Evolutionary conservation across 805 yeast species (phyloP).

Genomic region (Maudiozyma barnettii): DNA sequence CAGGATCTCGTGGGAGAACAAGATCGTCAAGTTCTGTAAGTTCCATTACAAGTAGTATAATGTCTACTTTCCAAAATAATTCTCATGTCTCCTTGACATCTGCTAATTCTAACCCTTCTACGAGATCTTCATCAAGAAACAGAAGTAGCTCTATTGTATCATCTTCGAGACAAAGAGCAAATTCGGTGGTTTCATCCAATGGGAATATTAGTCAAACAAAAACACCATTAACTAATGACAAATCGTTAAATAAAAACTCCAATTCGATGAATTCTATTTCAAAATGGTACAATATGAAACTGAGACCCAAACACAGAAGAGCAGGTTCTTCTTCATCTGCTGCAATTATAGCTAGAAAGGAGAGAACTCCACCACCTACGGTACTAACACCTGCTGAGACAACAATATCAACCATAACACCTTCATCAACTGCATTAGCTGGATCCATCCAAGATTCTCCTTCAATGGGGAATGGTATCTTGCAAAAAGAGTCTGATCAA

Average conservation of each 20-base stretch:
- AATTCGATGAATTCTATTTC: neutral
- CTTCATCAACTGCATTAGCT: too few relatives aligned
- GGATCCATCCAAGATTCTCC: too few relatives aligned
- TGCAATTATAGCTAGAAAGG: neutral
- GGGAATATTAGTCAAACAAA: neutral
- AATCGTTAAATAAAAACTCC: neutral
- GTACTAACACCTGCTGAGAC: neutral
- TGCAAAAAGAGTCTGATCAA: neutral
- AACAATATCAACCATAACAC: neutral
- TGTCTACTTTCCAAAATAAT: constrained; percentile 22
- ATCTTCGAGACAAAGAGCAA: neutral
- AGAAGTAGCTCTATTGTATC: neutral
- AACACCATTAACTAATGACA: neutral
- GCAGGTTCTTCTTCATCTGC: neutral
- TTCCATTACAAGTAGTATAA: constrained; percentile 24
- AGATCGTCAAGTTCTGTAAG: constrained; percentile 24
- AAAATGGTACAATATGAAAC: constrained; percentile 15
- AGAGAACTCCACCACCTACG: neutral
- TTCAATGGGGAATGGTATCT: too few relatives aligned
- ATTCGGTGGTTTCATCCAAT: neutral
- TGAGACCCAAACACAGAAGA: constrained; percentile 10
- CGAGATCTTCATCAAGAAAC: neutral
- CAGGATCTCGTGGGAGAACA: constrained; percentile 8
- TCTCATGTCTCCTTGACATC: constrained; percentile 13
- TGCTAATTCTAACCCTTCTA: neutral